phyloP scores from a whole-genome alignment of 495 filamentous ascomycete genomes.

The Hypomontagnella monticulosa region DNA sequence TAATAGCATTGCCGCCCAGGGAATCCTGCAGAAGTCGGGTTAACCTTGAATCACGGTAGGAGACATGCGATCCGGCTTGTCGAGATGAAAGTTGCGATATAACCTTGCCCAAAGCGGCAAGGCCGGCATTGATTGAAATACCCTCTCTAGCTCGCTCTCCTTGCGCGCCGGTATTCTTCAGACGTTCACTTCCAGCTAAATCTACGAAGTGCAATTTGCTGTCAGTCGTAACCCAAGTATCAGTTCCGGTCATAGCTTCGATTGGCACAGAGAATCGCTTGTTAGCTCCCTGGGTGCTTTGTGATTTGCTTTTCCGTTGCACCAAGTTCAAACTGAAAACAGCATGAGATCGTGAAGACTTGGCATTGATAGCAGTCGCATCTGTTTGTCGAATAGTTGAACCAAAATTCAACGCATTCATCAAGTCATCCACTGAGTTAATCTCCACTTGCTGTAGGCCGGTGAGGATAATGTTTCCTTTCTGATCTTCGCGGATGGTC shows the following conservation, averaged over 20 bases:
- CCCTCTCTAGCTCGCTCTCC: slow-evolving; percentile 96
- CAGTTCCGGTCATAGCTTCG: slow-evolving; percentile 75
- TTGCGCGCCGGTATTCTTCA: slow-evolving; percentile 97
- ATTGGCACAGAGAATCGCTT: slow-evolving; percentile 91
- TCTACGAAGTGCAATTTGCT: slow-evolving; percentile 99
- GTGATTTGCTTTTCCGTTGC: slow-evolving; percentile 76
- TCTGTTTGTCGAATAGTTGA: slow-evolving; percentile 97
- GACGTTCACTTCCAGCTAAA: slow-evolving; percentile 93
- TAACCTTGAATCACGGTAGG: slow-evolving; percentile 96
- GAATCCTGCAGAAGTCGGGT: slow-evolving; percentile 97
- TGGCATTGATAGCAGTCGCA: slow-evolving; percentile 98
- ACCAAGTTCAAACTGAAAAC: slow-evolving; percentile 96
- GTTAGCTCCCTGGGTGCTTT: slow-evolving; percentile 65
- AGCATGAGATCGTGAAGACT: slow-evolving; percentile 98
- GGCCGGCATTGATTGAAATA: slow-evolving; percentile 97
- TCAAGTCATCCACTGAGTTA: slow-evolving; percentile 90
- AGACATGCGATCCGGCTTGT: slow-evolving; percentile 88
- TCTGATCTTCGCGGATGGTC: slow-evolving; percentile 91
- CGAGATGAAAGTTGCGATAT: slow-evolving; percentile 97
- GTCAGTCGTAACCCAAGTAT: slow-evolving; percentile 82
- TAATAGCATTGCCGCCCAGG: slow-evolving; percentile 96
- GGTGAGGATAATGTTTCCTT: slow-evolving; percentile 93
- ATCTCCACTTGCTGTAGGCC: slow-evolving; percentile 88
- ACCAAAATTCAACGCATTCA: slow-evolving; percentile 88
- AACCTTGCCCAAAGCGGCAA: slow-evolving; percentile 96